Base-by-base conservation (phyloP, 352 stramenopile genomes). In the Phytophthora idaei region DNA sequence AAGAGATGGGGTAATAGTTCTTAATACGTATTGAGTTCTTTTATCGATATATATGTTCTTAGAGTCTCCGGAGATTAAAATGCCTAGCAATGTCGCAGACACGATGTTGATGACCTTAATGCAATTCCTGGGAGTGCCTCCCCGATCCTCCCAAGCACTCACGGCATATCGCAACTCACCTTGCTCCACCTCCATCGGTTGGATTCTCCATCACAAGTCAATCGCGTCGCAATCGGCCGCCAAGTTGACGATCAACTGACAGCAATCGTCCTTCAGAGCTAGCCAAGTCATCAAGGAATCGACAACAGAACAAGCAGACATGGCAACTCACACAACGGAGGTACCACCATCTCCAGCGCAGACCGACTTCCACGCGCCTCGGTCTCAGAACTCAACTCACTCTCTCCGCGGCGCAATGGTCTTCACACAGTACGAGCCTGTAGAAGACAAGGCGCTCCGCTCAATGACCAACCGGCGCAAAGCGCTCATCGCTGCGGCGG, bases 401-500 rank as follows among this genome's bases (percentile, higher is more conserved):
- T 57, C 61, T n/a, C 47, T 69, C 11, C n/a, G 28, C 3, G 53
- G 25, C 53, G 14, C 21, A 14, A 64, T 62, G 51, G 8, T 46
- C 34, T 56, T 58, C 27, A 46, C 57, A 5, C 48, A 61, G 3
- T 67, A 56, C 31, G 61, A 68, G 29, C 5, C 44, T 4, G 54
- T 42, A 5, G 44, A 32, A 21, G 49, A 58, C 56, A 71, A 74
- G 27, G 61, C 25, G 5, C 44, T 29, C 39, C 50, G 46, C 9
- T 50, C 50, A n/a, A 66, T 67, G 49, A 71, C 44, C 37, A 68
- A 25, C 29, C 55, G 61, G 6, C 50, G 51, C 12, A 74, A 74
- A 65, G 41, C 15, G 6, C 29, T 71, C 47, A 67, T 71, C 39
- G 61, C 31, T 11, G 49, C 34, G 7, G 28, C 50, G 5, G 45